Percentiles rank a stretch among this genome's conserved stretches.
phyloP scores from a whole-genome alignment of 1,284 basidiomycete genomes.

The Testicularia cyperi region DNA sequence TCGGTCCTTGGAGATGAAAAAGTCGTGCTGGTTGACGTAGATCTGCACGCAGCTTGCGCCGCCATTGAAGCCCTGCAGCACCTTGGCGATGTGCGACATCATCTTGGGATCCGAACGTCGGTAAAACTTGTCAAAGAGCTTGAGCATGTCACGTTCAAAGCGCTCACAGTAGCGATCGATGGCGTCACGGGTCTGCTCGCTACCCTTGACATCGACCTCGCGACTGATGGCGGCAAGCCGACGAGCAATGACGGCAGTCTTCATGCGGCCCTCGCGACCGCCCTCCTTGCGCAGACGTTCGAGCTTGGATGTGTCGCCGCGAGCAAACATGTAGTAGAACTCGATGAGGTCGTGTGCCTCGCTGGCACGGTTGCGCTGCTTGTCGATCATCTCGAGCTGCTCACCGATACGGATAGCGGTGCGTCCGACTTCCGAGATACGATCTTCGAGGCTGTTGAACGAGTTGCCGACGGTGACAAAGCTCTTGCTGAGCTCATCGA shows the following conservation, averaged over 20 bases:
- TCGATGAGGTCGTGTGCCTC: slow-evolving; percentile 92
- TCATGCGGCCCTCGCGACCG: slow-evolving; percentile 73
- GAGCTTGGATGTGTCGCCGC: slow-evolving; percentile 76
- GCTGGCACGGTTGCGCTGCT: slow-evolving; percentile 86
- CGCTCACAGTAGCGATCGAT: slow-evolving; percentile 96
- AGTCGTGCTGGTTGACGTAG: slow-evolving; percentile 97
- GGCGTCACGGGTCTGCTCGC: slow-evolving; percentile 59
- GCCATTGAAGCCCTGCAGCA: slow-evolving; percentile 95
- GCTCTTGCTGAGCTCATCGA: slow-evolving; percentile 84
- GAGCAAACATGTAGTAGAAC: slow-evolving; percentile 89
- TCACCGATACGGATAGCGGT: slow-evolving; percentile 90
- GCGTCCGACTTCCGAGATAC: slow-evolving; percentile 87
- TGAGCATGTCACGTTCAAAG: slow-evolving; percentile 97
- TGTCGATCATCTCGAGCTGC: slow-evolving; percentile 91
- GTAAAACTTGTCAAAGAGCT: slow-evolving; percentile 83
- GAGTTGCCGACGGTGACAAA: slow-evolving; percentile 68
- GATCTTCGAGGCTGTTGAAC: slow-evolving; percentile 49
- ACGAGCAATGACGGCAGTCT: slow-evolving; percentile 85
- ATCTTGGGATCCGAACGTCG: slow-evolving; percentile 95
- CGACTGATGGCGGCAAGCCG: slow-evolving; percentile 84
- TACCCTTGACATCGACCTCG: slow-evolving; percentile 69
- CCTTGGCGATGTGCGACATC: slow-evolving; percentile 99
- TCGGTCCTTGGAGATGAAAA: slow-evolving; percentile 65
- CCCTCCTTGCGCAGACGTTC: slow-evolving; percentile 79
- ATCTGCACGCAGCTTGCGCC: slow-evolving; percentile 95